These are phyloP conservation scores for Terfezia boudieri DNA, from an alignment of 495 filamentous ascomycete species.

Conservation along the genomic window DNA sequence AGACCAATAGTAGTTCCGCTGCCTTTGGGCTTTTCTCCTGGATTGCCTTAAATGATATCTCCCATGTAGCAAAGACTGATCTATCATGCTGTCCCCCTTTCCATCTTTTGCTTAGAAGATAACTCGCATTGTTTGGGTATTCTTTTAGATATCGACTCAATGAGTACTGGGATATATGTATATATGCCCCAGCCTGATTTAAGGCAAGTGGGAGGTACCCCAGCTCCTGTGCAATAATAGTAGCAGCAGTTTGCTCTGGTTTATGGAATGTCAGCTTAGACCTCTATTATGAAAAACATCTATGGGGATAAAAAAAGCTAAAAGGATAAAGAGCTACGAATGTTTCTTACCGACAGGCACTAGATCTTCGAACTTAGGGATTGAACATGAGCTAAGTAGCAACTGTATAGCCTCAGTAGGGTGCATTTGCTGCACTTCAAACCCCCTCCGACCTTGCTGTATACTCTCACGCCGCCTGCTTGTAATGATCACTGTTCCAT, in stretches of 20 bases:
- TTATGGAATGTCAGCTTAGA: not conserved
- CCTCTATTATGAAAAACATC: not conserved
- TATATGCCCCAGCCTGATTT: slow-evolving; percentile 7
- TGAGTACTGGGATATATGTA: too few species aligned
- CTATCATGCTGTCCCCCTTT: not conserved
- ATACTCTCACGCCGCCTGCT: slow-evolving; percentile 1
- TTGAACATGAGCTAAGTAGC: not conserved
- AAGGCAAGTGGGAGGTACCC: slow-evolving; percentile 8
- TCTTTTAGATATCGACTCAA: too few species aligned
- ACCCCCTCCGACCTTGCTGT: not conserved
- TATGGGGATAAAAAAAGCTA: not conserved
- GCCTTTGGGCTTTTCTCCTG: not conserved
- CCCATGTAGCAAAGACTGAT: slow-evolving; percentile 1
- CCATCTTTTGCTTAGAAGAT: slow-evolving; percentile 1
- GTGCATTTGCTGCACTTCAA: not conserved
- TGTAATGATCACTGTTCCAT: slow-evolving; percentile 5
- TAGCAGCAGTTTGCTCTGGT: slow-evolving; percentile 4
- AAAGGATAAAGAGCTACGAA: not conserved
- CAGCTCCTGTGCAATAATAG: not conserved
- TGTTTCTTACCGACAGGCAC: not conserved
- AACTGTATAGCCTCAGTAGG: not conserved
- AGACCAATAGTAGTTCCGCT: slow-evolving; percentile 4
- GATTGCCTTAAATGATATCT: slow-evolving; percentile 3
- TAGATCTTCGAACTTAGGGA: not conserved
- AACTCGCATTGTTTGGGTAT: too few species aligned